These are phyloP conservation scores for Peziza echinospora DNA, from an alignment of 495 filamentous ascomycete genomes.

Conservation along the genomic window DNA sequence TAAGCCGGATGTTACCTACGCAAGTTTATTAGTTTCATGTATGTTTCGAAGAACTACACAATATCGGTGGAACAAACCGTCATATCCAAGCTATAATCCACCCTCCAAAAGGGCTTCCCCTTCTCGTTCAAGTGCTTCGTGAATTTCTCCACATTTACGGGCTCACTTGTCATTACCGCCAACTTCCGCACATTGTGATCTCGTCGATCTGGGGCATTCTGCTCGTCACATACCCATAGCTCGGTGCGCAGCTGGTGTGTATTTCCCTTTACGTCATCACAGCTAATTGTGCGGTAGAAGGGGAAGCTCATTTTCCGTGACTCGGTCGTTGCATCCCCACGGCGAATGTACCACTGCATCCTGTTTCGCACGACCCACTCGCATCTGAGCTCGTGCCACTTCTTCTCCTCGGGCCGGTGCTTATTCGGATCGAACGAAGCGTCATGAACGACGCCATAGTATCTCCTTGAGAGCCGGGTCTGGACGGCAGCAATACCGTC, in stretches of 20 bases:
- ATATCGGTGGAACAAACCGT: conserved; percentile 16
- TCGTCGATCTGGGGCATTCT: conserved; percentile 15
- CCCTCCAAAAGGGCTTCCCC: conserved; percentile 14
- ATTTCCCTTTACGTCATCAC: conserved; percentile 6
- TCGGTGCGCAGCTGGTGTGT: conserved; percentile 17
- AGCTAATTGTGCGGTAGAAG: conserved; percentile 21
- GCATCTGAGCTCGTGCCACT: conserved; percentile 16
- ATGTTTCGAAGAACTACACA: conserved; percentile 17
- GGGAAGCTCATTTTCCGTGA: conserved; percentile 22
- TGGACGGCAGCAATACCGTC: conserved; percentile 20
- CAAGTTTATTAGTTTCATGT: background rate
- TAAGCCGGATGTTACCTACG: background rate
- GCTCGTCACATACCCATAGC: conserved; percentile 19
- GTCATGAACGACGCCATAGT: conserved; percentile 25
- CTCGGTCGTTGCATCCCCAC: conserved; percentile 22
- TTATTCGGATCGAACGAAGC: conserved; percentile 13
- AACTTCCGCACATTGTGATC: conserved; percentile 12
- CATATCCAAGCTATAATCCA: conserved; percentile 19
- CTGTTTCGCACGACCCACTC: conserved; percentile 17
- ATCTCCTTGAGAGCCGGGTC: conserved; percentile 19
- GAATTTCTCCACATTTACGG: conserved; percentile 14
- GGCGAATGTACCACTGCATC: conserved; percentile 25
- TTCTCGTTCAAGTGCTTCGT: conserved; percentile 17
- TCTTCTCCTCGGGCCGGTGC: conserved; percentile 11
- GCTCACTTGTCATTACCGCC: conserved; percentile 18